Conservation (phyloP, 1,284 basidiomycete genomes). For the Fomitopsis pinicola region DNA sequence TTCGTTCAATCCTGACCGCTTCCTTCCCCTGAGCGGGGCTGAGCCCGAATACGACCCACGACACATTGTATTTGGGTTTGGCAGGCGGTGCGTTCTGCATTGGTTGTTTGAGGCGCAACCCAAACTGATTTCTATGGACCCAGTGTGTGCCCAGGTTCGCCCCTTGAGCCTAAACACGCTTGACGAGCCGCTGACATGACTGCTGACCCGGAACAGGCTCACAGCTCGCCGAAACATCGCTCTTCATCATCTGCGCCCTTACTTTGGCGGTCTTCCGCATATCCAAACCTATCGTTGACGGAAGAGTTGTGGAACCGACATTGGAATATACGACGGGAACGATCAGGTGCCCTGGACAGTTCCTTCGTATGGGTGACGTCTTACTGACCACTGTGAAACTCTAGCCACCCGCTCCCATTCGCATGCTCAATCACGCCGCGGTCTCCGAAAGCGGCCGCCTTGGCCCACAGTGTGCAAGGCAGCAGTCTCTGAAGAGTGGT, state of each 20-base stretch:
- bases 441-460: constrained; percentile 15
- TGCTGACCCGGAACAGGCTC: constrained; percentile 12
- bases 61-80: constrained; percentile 24
- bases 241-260: constrained; percentile 26
- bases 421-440: constrained; percentile 26
- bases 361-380: neutral
- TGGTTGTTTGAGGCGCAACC: neutral
- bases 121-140: neutral
- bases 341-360: constrained; percentile 14
- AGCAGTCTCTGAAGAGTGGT: neutral
- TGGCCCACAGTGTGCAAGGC: constrained; percentile 4
- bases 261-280: constrained; percentile 28
- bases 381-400: neutral
- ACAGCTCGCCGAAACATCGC: constrained; percentile 27
- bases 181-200: neutral
- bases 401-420: constrained; percentile 27
- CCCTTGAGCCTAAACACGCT: neutral
- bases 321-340: constrained; percentile 18
- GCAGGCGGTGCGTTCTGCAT: constrained; percentile 16
- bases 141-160: constrained; percentile 19
- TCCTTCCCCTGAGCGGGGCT: constrained; percentile 12
- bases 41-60: constrained; percentile 20
- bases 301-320: constrained; percentile 15
- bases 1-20: constrained; percentile 27
- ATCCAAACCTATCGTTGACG: constrained; percentile 19